Conservation (phyloP, 495 filamentous ascomycete species). For the Amphirosellinia nigrospora region DNA sequence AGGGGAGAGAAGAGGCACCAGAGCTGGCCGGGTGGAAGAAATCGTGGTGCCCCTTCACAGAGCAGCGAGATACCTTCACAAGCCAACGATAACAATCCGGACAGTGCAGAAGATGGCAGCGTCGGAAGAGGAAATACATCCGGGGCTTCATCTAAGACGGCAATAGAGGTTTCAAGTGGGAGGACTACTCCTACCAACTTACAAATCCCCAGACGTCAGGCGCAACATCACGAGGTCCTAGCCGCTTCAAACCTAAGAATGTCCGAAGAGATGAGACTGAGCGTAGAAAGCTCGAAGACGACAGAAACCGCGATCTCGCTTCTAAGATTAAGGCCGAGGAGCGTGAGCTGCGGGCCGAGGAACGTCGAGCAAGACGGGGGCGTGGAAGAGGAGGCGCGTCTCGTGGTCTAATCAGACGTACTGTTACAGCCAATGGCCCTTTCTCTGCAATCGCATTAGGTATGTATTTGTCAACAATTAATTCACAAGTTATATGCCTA, state of each 20-base stretch:
- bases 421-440: constrained; percentile 45
- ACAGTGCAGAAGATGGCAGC: constrained; percentile 15
- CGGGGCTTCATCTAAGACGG: constrained; percentile 12
- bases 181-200: constrained; percentile 16
- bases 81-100: constrained; percentile 15
- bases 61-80: constrained; percentile 23
- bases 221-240: constrained; percentile 29
- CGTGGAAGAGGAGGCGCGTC: constrained; percentile 42
- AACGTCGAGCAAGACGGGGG: constrained; percentile 44
- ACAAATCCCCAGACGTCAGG: constrained; percentile 28
- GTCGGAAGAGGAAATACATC: constrained; percentile 12
- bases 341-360: constrained; percentile 42
- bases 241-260: constrained; percentile 50
- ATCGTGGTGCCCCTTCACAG: constrained; percentile 27
- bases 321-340: constrained; percentile 38
- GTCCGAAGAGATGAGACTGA: constrained; percentile 50
- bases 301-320: constrained; percentile 37
- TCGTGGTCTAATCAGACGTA: constrained; percentile 43
- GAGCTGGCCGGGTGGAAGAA: constrained; percentile 29
- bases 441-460: constrained; percentile 45
- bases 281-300: constrained; percentile 47
- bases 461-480: constrained; percentile 27
- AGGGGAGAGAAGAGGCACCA: constrained; percentile 30
- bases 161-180: constrained; percentile 7
- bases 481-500: background rate